Conservation (phyloP, 495 filamentous ascomycete species). For the Aspergillus conjunctus region DNA sequence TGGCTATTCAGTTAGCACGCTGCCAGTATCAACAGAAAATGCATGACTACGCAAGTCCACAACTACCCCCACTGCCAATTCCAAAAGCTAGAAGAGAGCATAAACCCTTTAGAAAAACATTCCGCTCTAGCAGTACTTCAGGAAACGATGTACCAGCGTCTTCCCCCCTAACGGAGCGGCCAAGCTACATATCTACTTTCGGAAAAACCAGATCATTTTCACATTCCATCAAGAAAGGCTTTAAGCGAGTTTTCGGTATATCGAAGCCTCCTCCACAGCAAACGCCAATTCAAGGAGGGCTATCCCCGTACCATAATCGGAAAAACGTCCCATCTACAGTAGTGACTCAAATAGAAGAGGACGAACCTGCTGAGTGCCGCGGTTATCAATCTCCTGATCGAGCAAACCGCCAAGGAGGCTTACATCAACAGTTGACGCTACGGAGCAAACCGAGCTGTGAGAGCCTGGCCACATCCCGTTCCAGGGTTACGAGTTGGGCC, state of each 20-base stretch:
- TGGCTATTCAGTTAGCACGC: conserved; percentile 50
- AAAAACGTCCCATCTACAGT: conserved; percentile 21
- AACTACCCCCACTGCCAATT: conserved; percentile 52
- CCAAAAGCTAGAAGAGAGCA: conserved; percentile 48
- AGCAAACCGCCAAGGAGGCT: conserved; percentile 31
- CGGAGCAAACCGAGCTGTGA: conserved; percentile 44
- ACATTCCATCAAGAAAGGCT: conserved; percentile 58
- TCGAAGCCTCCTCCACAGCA: conserved; percentile 44
- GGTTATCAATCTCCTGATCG: conserved; percentile 31
- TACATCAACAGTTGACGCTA: conserved; percentile 31
- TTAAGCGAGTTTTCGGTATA: conserved; percentile 60
- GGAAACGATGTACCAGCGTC: conserved; percentile 29
- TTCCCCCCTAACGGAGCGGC: conserved; percentile 24
- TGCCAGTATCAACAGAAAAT: conserved; percentile 48
- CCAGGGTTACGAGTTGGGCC: conserved; percentile 77
- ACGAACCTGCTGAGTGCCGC: conserved; percentile 1
- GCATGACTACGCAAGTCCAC: conserved; percentile 34
- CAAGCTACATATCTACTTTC: conserved; percentile 45
- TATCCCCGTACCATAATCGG: conserved; percentile 49
- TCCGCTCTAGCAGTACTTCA: conserved; percentile 52
- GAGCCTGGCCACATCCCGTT: conserved; percentile 57
- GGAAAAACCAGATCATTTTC: conserved; percentile 62
- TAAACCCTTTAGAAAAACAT: conserved; percentile 60
- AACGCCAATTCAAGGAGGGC: conserved; percentile 53
- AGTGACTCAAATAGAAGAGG: background rate